Conservation (phyloP, 2,329 filamentous ascomycete genomes). For the Clarireedia homoeocarpa region DNA sequence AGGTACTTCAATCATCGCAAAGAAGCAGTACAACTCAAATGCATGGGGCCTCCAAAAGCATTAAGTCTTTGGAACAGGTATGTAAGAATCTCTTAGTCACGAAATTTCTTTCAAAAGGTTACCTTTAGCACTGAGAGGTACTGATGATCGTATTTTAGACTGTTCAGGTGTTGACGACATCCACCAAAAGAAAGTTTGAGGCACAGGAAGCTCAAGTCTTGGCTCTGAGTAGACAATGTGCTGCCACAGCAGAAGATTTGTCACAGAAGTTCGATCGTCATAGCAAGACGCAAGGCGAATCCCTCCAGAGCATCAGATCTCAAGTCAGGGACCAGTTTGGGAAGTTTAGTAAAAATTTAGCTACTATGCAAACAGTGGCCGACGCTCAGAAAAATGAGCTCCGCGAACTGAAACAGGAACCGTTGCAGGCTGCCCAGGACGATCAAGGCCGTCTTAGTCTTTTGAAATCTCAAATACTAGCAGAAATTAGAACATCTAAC, state of each 20-base stretch:
- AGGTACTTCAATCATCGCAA: neutral
- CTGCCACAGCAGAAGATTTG: neutral
- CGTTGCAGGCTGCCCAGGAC: neutral
- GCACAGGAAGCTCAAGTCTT: neutral
- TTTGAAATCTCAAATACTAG: neutral
- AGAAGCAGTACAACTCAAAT: neutral
- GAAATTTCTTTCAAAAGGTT: neutral
- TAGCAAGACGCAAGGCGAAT: neutral
- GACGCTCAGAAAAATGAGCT: neutral
- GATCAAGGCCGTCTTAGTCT: neutral
- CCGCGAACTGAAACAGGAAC: neutral
- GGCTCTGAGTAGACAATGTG: neutral
- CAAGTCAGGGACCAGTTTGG: neutral
- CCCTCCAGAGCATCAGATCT: neutral
- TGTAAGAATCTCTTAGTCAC: neutral
- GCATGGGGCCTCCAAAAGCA: neutral
- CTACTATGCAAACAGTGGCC: neutral
- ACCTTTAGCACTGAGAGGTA: neutral
- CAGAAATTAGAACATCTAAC: neutral
- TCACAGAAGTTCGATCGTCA: neutral
- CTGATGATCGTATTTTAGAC: neutral
- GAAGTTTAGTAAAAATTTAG: neutral
- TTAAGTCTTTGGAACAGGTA: slow-evolving; percentile 1
- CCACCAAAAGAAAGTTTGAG: neutral
- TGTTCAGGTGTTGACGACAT: neutral